These are phyloP conservation scores for Lenwebbia sp. DNA, from an alignment of 345 rosid genomes.

Conservation along the genomic window DNA sequence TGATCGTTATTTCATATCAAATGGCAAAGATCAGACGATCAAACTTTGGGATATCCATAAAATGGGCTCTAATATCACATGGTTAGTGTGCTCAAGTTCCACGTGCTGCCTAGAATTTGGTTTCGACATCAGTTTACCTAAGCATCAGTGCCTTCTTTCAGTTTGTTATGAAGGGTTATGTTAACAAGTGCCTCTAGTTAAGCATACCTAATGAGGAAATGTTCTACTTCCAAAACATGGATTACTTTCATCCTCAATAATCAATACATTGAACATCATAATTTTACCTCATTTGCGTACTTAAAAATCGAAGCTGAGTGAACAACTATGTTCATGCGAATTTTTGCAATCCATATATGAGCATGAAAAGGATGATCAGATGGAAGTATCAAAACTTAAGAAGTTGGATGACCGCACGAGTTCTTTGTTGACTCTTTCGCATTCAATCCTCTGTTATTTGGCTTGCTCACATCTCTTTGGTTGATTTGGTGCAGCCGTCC, in stretches of 20 bases:
- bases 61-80: slow-evolving; percentile 43
- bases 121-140: not conserved
- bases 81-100: slow-evolving; percentile 22
- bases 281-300: not conserved
- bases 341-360: not conserved
- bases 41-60: slow-evolving; percentile 93
- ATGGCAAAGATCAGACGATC: slow-evolving; percentile 90
- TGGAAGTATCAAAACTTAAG: not conserved
- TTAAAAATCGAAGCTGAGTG: not conserved
- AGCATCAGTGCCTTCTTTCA: not conserved
- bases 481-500: slow-evolving; percentile 27
- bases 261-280: not conserved
- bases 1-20: slow-evolving; percentile 87
- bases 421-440: not conserved
- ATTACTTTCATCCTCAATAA: not conserved
- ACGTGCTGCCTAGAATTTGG: not conserved
- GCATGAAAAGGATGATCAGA: not conserved
- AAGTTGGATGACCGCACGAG: not conserved
- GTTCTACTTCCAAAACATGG: not conserved
- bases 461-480: not conserved
- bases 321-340: not conserved
- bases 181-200: too few relatives aligned
- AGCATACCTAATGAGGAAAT: too few relatives aligned
- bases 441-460: not conserved
- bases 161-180: not conserved